A percentile compares a stretch with the other conserved stretches of the same genome.
Evolutionary conservation across 805 yeast genomes (phyloP).

Genomic region (Nakazawaea laoshanensis): DNA sequence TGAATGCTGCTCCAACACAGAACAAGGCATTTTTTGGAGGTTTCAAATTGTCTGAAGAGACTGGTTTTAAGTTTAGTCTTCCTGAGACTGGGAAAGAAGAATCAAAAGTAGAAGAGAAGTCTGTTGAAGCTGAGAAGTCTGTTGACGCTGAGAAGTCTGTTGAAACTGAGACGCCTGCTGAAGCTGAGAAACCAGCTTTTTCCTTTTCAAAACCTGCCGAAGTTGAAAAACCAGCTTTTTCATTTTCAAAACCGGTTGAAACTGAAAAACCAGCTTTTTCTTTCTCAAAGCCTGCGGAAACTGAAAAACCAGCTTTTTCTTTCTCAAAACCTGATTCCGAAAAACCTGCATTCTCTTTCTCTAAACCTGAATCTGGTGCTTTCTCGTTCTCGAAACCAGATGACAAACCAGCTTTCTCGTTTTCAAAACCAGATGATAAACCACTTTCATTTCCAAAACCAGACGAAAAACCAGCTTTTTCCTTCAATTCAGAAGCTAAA

Average conservation of each 20-base stretch:
- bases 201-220: too few species aligned
- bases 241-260: slow-evolving; percentile 13
- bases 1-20: slow-evolving; percentile 28
- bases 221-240: slow-evolving; percentile 1
- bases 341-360: too few species aligned
- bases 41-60: slow-evolving; percentile 17
- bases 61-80: background rate
- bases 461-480: background rate
- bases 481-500: slow-evolving; percentile 12
- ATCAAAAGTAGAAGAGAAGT: slow-evolving; percentile 12
- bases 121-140: too few species aligned
- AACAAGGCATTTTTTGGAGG: slow-evolving; percentile 16
- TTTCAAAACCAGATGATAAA: slow-evolving; percentile 14
- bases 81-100: background rate
- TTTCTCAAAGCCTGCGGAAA: too few species aligned
- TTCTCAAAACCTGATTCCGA: too few species aligned
- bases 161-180: too few species aligned
- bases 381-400: too few species aligned
- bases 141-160: too few species aligned
- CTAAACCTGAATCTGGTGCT: too few species aligned
- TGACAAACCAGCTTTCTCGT: slow-evolving; percentile 5
- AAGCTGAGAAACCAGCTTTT: too few species aligned
- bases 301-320: too few species aligned
- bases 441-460: too few species aligned
- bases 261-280: slow-evolving; percentile 1